Percentiles rank a stretch among this genome's conserved stretches.
phyloP scores from a whole-genome alignment of 1,284 basidiomycete species.

The Pseudozyma hubeiensis region DNA sequence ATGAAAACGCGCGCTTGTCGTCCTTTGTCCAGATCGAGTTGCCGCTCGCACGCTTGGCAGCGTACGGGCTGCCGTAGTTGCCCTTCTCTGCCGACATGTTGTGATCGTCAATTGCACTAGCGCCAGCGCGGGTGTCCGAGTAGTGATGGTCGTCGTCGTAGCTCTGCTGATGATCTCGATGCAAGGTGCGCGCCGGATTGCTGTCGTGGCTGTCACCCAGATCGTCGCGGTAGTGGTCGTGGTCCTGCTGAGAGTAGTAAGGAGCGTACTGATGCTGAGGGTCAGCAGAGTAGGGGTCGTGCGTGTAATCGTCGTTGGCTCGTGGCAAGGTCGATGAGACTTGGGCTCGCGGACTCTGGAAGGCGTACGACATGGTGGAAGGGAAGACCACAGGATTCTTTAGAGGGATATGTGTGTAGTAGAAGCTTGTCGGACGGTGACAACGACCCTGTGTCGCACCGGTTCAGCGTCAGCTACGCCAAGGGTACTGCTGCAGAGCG shows the following conservation, averaged over 20 bases:
- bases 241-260: conserved; percentile 6
- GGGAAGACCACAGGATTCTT: neutral
- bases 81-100: conserved; percentile 34
- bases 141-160: conserved; percentile 7
- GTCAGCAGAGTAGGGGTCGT: conserved; percentile 32
- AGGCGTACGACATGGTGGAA: conserved; percentile 45
- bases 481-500: too few species aligned
- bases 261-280: conserved; percentile 16
- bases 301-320: conserved; percentile 10
- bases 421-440: too few species aligned
- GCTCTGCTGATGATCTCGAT: conserved; percentile 5
- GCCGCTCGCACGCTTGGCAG: conserved; percentile 42
- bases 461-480: too few species aligned
- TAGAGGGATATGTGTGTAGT: too few species aligned
- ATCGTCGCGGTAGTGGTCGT: conserved; percentile 21
- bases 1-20: conserved; percentile 56
- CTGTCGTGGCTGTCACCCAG: conserved; percentile 27
- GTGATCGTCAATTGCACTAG: conserved; percentile 7
- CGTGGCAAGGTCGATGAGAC: conserved; percentile 28
- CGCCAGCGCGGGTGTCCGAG: conserved; percentile 25
- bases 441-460: too few species aligned
- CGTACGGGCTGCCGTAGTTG: conserved; percentile 20
- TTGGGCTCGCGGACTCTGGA: conserved; percentile 35
- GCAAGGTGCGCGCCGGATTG: conserved; percentile 20
- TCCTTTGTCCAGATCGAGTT: conserved; percentile 63